A percentile compares a stretch with the other conserved stretches of the same genome.
phyloP scores from a whole-genome alignment of 164 flowering plant species.

The Platanus orientalis region DNA sequence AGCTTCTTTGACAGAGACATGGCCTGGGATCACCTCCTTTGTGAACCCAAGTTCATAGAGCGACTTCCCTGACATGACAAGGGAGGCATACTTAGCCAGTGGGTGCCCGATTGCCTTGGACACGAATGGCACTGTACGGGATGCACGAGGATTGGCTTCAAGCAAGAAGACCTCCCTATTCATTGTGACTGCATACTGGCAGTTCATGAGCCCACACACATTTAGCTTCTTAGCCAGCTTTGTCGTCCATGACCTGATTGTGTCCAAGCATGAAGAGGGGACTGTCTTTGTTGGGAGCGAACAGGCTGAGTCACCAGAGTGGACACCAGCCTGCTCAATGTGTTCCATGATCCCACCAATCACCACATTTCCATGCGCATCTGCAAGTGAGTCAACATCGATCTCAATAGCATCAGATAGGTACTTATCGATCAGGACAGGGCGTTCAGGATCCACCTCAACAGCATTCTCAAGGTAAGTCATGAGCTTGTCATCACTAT shows the following conservation, averaged over 20 bases:
- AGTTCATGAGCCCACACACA: constrained; percentile 96
- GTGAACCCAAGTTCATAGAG: constrained; percentile 63
- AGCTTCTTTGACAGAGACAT: constrained; percentile 90
- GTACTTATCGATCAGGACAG: constrained; percentile 16
- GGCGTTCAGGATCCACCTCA: constrained; percentile 20
- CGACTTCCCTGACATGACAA: constrained; percentile 91
- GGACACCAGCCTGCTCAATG: constrained; percentile 95
- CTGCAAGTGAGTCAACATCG: constrained; percentile 86
- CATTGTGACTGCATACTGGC: constrained; percentile 83
- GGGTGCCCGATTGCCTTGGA: constrained; percentile 97
- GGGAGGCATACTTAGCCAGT: constrained; percentile 88
- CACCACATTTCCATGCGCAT: constrained; percentile 78
- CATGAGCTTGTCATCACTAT: constrained; percentile 17
- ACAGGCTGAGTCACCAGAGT: constrained; percentile 95
- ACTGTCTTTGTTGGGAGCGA: constrained; percentile 77
- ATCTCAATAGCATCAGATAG: constrained; percentile 52
- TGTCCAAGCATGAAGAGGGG: constrained; percentile 56
- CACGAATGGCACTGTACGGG: constrained; percentile 92
- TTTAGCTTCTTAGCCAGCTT: constrained; percentile 69
- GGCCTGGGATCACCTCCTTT: constrained; percentile 68
- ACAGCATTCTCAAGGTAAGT: constrained; percentile 18
- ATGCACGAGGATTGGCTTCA: constrained; percentile 95
- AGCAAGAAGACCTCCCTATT: constrained; percentile 80
- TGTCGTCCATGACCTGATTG: constrained; percentile 77
- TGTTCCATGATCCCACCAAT: constrained; percentile 99